Conservation (phyloP, 768 basidiomycete genomes). For the Boletus sensibilis region DNA sequence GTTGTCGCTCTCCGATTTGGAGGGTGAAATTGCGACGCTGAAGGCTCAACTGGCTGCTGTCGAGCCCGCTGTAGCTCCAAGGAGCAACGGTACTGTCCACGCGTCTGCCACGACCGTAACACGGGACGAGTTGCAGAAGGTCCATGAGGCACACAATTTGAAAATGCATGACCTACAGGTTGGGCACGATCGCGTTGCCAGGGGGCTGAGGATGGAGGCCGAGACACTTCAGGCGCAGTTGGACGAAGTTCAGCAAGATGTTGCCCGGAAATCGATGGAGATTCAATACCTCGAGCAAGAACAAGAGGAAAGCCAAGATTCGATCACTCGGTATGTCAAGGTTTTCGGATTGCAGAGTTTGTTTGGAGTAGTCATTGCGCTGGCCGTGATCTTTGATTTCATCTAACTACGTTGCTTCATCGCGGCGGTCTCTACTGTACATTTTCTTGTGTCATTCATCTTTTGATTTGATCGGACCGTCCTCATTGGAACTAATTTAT, state of each 20-base stretch:
- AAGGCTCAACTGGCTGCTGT: conserved; percentile 53
- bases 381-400: conserved; percentile 56
- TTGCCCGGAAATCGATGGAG: conserved; percentile 75
- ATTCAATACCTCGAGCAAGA: conserved; percentile 77
- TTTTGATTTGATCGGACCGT: conserved; percentile 14
- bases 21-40: conserved; percentile 70
- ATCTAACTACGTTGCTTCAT: conserved; percentile 36
- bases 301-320: conserved; percentile 72
- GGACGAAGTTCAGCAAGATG: conserved; percentile 56
- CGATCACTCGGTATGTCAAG: conserved; percentile 74
- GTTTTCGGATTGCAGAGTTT: conserved; percentile 60
- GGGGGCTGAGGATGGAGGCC: conserved; percentile 54
- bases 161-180: conserved; percentile 75
- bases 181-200: conserved; percentile 58
- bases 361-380: conserved; percentile 48
- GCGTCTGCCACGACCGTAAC: conserved; percentile 48
- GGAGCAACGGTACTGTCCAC: conserved; percentile 50
- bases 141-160: conserved; percentile 83
- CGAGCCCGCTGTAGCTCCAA: conserved; percentile 47
- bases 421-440: conserved; percentile 18
- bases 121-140: conserved; percentile 71
- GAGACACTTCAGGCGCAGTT: conserved; percentile 49
- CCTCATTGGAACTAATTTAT: conserved; percentile 36
- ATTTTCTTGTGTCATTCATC: conserved; percentile 14
- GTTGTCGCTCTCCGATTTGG: conserved; percentile 65